Conservation (phyloP, 257 asterid genomes). For the Vinca minor region DNA sequence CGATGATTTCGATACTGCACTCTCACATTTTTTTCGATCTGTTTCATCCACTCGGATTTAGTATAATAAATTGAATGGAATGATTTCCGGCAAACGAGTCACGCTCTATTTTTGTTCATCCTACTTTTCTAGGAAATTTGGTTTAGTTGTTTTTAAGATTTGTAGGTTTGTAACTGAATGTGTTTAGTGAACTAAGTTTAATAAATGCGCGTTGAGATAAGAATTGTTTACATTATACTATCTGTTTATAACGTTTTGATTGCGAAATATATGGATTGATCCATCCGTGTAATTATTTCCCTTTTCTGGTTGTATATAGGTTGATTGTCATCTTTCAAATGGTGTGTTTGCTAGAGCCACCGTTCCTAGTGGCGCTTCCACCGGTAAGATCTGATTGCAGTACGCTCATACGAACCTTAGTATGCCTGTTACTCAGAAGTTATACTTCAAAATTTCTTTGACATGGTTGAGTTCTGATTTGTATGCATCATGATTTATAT, state of each 20-base stretch:
- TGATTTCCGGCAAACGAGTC: neutral
- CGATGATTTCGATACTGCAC: neutral
- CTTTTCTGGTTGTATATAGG: constrained; percentile 30
- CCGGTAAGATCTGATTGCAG: constrained; percentile 43
- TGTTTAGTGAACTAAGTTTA: neutral
- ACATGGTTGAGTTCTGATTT: neutral
- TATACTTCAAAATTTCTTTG: neutral
- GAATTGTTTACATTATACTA: neutral
- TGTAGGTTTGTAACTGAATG: no score
- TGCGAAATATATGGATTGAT: neutral
- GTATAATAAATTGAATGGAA: neutral
- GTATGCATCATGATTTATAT: neutral
- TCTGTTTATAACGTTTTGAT: neutral
- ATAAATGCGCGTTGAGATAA: neutral
- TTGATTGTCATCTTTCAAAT: constrained; percentile 52
- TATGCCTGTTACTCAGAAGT: neutral
- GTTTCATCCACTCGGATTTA: neutral
- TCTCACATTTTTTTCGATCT: neutral
- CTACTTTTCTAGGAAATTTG: neutral
- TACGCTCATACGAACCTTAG: neutral
- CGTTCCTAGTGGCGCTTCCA: constrained; percentile 94
- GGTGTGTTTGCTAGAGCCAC: constrained; percentile 70
- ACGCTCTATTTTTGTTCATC: neutral
- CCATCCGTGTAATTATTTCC: neutral
- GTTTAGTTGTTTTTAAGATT: neutral